Percentiles rank a stretch among this genome's conserved stretches.
Evolutionary conservation across 768 basidiomycete species (phyloP).

Genomic region (Mycena vitilis): DNA sequence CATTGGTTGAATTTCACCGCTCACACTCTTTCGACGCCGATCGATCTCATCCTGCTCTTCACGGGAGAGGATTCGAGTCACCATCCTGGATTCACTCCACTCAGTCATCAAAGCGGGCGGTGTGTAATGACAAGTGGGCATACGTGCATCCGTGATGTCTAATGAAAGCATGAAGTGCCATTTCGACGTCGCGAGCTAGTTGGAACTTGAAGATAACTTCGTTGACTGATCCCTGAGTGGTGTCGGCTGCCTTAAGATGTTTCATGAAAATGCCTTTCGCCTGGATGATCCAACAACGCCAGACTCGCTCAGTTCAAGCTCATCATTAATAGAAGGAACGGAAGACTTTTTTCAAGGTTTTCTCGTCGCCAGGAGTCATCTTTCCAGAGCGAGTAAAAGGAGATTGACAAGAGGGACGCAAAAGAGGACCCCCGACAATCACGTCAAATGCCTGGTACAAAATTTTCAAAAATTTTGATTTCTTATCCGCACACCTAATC

Average conservation of each 20-base stretch:
- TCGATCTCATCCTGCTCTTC: constrained; percentile 12
- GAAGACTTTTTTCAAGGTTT: neutral
- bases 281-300: neutral
- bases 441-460: neutral
- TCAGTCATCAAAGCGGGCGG: neutral
- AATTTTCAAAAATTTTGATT: neutral
- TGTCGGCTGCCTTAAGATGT: constrained; percentile 10
- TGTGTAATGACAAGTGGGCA: neutral
- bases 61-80: constrained; percentile 4
- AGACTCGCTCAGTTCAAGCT: neutral
- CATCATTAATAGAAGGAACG: neutral
- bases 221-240: constrained; percentile 11
- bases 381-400: too few relatives aligned
- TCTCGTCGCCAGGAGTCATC: neutral
- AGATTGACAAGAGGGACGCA: too few relatives aligned
- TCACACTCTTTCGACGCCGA: neutral
- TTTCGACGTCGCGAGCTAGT: neutral
- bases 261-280: constrained; percentile 6
- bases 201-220: constrained; percentile 7
- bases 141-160: constrained; percentile 12
- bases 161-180: neutral
- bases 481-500: constrained; percentile 9
- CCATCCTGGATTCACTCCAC: neutral
- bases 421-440: too few relatives aligned
- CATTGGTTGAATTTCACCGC: neutral